Evolutionary conservation across 1,284 basidiomycete genomes (phyloP), one percentile per base, ranked within the genome.

Genomic region (Ceratobasidium sp.): DNA sequence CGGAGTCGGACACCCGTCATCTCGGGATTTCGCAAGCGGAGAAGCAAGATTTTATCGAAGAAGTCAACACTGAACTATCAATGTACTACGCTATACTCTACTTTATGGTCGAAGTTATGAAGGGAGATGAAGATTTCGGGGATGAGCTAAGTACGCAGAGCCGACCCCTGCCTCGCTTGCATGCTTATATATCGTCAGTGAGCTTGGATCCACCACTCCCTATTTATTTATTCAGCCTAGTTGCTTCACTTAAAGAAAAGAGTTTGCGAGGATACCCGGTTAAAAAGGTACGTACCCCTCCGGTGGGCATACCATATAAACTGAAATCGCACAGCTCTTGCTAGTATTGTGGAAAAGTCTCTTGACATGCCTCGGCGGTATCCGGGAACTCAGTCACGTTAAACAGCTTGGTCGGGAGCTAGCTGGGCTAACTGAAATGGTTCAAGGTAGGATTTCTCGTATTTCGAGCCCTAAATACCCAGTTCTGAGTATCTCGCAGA

Each of bases 271-370:
- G 94, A 1, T 98, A 97, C 77, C 95, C 95, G 0, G 91, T 96
- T 73, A 98, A 97, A 80, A 97, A 97, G 84, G 93, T 91, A 71
- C 41, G 76, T 64, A 52, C 64, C n/a, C n/a, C 41, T 27, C 25
- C 52, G 56, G 39, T 19, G 33, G 68, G 75, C 47, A 74, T 64
- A 50, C 41, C 8, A 64, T 44, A 67, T 70, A 23, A 46, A 42
- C 62, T 6, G n/a, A 70, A 67, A 69, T 56, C 44, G 69, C 39
- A 46, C 76, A 95, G 92, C 84, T 99, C 2, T 84, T 99, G 16
- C 84, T 99, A n/a, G 85, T 99, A 0, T 81, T 98, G 0, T 99
- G 97, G 97, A 99, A 99, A 79, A 89, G 92, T 0, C 80, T 99
- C 30, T 82, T 99, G 39, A 89, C 92, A 33, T 96, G 93, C 76